A percentile compares a stretch with the other conserved stretches of the same genome.
phyloP scores from a whole-genome alignment of 1,139 yeast species.

The Hyphopichia khmerensis region DNA sequence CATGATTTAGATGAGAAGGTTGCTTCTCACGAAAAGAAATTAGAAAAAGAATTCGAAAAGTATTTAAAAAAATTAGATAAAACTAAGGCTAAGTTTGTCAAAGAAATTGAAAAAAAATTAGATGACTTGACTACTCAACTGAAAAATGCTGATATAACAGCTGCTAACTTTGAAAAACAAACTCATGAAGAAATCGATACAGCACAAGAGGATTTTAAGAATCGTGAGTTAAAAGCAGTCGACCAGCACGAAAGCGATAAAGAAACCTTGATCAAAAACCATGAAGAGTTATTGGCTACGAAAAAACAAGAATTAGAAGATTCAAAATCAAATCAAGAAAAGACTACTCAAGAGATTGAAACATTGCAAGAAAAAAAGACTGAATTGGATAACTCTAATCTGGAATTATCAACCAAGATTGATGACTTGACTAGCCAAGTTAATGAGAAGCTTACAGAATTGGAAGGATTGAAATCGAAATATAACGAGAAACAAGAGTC shows the following conservation, averaged over 20 bases:
- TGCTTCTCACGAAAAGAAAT: constrained; percentile 43
- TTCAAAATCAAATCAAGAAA: constrained; percentile 46
- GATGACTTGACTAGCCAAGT: constrained; percentile 44
- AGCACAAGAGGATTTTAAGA: constrained; percentile 44
- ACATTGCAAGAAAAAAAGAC: constrained; percentile 43
- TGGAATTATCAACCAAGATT: constrained; percentile 40
- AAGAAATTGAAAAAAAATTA: constrained; percentile 38
- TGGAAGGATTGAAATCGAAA: constrained; percentile 41
- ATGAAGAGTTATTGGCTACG: constrained; percentile 47
- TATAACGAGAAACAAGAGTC: constrained; percentile 41
- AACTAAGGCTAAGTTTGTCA: constrained; percentile 38
- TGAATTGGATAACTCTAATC: constrained; percentile 41
- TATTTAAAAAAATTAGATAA: constrained; percentile 39
- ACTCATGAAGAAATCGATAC: constrained; percentile 45
- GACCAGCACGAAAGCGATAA: constrained; percentile 47
- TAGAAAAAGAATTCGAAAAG: constrained; percentile 42
- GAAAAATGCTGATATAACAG: constrained; percentile 30
- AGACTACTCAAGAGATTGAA: constrained; percentile 46
- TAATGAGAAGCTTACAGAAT: constrained; percentile 36
- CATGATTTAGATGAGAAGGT: constrained; percentile 38
- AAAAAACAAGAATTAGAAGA: constrained; percentile 51
- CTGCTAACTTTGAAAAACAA: constrained; percentile 37
- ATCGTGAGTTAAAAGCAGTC: constrained; percentile 48
- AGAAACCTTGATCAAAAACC: constrained; percentile 43
- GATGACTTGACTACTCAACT: constrained; percentile 29